Evolutionary conservation across 306 rosid genomes (phyloP).

Genomic region (Senna tora): DNA sequence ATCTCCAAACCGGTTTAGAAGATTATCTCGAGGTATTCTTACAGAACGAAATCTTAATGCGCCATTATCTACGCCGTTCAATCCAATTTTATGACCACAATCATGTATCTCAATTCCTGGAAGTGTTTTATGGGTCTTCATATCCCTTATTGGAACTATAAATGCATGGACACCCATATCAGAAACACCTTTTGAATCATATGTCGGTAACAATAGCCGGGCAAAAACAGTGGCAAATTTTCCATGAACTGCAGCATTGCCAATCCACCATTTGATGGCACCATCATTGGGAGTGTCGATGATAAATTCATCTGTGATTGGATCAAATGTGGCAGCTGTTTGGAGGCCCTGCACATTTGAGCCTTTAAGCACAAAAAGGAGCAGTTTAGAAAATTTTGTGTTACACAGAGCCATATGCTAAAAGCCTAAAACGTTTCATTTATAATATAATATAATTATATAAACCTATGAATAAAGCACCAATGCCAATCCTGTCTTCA

Average conservation of each 20-base stretch:
- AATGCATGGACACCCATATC: constrained; percentile 99
- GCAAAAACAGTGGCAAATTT: constrained; percentile 95
- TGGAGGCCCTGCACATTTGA: constrained; percentile 98
- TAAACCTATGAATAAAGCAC: not conserved
- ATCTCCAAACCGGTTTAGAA: constrained; percentile 93
- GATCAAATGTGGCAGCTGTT: constrained; percentile 86
- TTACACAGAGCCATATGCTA: not conserved
- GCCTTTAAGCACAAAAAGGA: constrained; percentile 54
- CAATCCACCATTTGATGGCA: constrained; percentile 99
- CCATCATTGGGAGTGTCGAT: constrained; percentile 93
- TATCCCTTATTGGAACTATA: constrained; percentile 90
- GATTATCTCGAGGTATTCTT: constrained; percentile 93
- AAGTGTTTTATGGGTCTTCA: constrained; percentile 85
- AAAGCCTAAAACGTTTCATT: not conserved
- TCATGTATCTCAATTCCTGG: constrained; percentile 95
- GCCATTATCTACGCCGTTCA: constrained; percentile 97
- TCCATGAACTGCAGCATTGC: constrained; percentile 98
- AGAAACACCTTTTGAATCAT: constrained; percentile 62
- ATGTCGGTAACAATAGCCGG: constrained; percentile 70
- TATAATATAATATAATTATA: not conserved
- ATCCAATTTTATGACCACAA: constrained; percentile 95
- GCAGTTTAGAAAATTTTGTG: constrained; percentile 24
- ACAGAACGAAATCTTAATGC: constrained; percentile 85
- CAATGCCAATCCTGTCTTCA: not conserved
- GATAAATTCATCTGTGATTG: constrained; percentile 76